Evolutionary conservation across 306 rosid genomes (phyloP).

Genomic region (Hylodesmum podocarpum): DNA sequence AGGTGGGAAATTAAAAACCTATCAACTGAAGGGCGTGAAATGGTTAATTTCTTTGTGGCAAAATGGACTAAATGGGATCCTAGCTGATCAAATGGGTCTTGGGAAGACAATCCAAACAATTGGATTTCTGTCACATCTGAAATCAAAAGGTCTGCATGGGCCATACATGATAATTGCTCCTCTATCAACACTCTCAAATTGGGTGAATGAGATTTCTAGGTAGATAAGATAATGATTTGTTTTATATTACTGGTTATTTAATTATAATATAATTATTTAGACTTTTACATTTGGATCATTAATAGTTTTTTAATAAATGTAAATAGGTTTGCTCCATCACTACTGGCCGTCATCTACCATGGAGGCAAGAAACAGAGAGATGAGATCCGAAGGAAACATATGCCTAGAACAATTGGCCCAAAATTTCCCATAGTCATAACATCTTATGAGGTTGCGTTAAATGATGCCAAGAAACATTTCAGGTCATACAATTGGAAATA

Average conservation of each 20-base stretch:
- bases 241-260: background rate
- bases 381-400: constrained; percentile 69
- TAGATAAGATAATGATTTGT: constrained; percentile 46
- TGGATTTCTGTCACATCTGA: constrained; percentile 86
- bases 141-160: constrained; percentile 82
- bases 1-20: constrained; percentile 83
- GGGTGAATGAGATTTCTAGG: constrained; percentile 88
- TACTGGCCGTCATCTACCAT: constrained; percentile 66
- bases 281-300: constrained; percentile 12
- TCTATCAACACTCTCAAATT: constrained; percentile 92
- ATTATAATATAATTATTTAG: background rate
- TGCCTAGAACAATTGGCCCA: constrained; percentile 80
- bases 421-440: constrained; percentile 82
- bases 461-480: constrained; percentile 61
- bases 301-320: background rate
- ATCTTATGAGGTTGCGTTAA: constrained; percentile 88
- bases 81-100: constrained; percentile 99
- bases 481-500: constrained; percentile 80
- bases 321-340: constrained; percentile 78
- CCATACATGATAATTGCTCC: constrained; percentile 94
- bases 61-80: constrained; percentile 97
- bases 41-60: constrained; percentile 99
- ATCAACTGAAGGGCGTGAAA: constrained; percentile 92
- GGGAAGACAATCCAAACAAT: constrained; percentile 99
- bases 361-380: constrained; percentile 73